Percentiles rank a stretch among this genome's conserved stretches.
Evolutionary conservation across 2,329 filamentous ascomycete species (phyloP).

Genomic region (Venturia aucupariae): DNA sequence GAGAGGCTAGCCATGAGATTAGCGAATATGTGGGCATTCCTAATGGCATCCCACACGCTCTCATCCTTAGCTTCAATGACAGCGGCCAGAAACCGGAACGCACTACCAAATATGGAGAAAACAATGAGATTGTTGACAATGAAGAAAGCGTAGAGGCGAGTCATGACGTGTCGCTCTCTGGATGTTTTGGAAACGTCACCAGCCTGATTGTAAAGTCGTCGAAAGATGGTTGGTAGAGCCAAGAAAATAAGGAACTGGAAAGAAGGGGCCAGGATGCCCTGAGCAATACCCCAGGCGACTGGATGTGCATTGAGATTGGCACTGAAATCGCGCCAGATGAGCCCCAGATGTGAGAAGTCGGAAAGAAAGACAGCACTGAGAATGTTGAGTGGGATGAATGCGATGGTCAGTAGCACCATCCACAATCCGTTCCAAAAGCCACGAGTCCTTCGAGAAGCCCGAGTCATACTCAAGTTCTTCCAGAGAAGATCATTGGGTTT

Average conservation of each 20-base stretch:
- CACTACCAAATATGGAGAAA: conserved; percentile 80
- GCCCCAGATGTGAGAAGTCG: conserved; percentile 46
- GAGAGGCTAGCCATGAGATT: conserved; percentile 62
- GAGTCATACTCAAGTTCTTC: conserved; percentile 78
- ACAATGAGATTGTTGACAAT: conserved; percentile 94
- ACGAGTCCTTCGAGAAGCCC: conserved; percentile 43
- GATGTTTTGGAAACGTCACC: conserved; percentile 90
- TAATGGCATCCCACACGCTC: conserved; percentile 25
- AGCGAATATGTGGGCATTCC: conserved; percentile 10
- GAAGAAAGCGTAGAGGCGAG: conserved; percentile 93
- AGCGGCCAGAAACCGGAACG: conserved; percentile 62
- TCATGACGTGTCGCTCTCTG: conserved; percentile 81
- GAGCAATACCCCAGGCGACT: conserved; percentile 72
- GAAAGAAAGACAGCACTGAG: conserved; percentile 90
- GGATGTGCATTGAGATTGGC: conserved; percentile 52
- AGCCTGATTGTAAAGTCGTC: conserved; percentile 69
- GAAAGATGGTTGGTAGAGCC: conserved; percentile 81
- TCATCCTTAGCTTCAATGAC: conserved; percentile 52
- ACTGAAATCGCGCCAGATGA: conserved; percentile 67
- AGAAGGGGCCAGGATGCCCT: conserved; percentile 84
- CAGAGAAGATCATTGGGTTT: conserved; percentile 89
- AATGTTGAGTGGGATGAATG: conserved; percentile 88
- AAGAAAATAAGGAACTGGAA: conserved; percentile 66
- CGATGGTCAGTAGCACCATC: conserved; percentile 66
- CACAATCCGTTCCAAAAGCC: conserved; percentile 59